These are phyloP conservation scores for Azolla pinnata DNA, from an alignment of 75 land plant species.

Conservation along the genomic window DNA sequence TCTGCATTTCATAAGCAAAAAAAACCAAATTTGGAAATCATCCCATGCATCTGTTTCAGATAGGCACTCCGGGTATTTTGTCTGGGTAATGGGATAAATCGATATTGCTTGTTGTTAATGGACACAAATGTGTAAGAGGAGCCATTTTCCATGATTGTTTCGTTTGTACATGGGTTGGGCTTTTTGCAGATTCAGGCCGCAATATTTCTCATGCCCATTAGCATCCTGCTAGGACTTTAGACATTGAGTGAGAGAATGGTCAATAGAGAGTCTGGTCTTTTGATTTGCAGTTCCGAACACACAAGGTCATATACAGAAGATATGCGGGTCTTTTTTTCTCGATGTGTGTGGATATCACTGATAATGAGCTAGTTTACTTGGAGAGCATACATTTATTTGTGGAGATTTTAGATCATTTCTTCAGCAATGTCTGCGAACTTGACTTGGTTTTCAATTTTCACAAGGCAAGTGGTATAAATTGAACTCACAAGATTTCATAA, in stretches of 20 bases:
- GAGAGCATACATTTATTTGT: conserved; percentile 96
- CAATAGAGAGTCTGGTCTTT: conserved; percentile 1
- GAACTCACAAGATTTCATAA: background rate
- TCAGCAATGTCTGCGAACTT: conserved; percentile 99
- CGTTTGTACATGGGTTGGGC: no score
- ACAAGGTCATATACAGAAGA: conserved; percentile 93
- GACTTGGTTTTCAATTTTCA: conserved; percentile 97
- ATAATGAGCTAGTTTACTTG: conserved; percentile 91
- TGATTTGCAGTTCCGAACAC: conserved; percentile 80
- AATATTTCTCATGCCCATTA: no score
- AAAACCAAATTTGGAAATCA: no score
- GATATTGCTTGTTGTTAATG: background rate
- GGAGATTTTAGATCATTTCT: conserved; percentile 95
- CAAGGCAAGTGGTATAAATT: conserved; percentile 80
- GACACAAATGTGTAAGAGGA: background rate
- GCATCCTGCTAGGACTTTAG: no score
- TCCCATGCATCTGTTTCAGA: no score
- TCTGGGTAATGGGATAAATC: no score
- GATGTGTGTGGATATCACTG: conserved; percentile 94
- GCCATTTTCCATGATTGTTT: no score
- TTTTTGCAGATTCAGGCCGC: no score
- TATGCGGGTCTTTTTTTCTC: conserved; percentile 99
- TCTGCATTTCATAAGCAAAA: no score
- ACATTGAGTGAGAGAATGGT: no score
- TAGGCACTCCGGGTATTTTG: no score